Percentiles rank a stretch among this genome's conserved stretches.
These are phyloP conservation scores for Apiotrichum mycotoxinovorans DNA, from an alignment of 1,284 basidiomycete genomes.

Conservation along the genomic window DNA sequence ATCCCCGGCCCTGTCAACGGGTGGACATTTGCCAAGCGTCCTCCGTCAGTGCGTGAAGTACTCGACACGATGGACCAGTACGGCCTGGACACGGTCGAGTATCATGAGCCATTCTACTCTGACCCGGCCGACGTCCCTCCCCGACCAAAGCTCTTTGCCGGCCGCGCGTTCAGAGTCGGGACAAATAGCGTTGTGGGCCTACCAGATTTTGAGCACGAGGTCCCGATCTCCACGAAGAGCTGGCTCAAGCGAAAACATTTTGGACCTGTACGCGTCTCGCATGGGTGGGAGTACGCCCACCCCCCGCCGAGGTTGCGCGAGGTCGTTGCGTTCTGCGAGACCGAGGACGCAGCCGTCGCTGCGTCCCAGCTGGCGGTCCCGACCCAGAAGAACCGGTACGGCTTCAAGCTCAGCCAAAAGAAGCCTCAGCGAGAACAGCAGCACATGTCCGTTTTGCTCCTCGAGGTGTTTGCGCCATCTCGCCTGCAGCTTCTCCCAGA, in stretches of 20 bases:
- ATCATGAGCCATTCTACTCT: slow-evolving; percentile 75
- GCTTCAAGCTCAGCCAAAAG: slow-evolving; percentile 60
- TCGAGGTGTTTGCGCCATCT: slow-evolving; percentile 68
- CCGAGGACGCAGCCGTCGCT: slow-evolving; percentile 28
- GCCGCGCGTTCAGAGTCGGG: slow-evolving; percentile 67
- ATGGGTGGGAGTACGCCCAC: slow-evolving; percentile 74
- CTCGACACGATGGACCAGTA: slow-evolving; percentile 56
- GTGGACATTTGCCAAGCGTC: slow-evolving; percentile 57
- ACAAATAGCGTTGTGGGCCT: slow-evolving; percentile 48
- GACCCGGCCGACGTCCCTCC: slow-evolving; percentile 67
- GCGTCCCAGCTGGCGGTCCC: slow-evolving; percentile 65
- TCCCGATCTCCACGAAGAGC: background rate
- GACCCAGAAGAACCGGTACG: slow-evolving; percentile 69
- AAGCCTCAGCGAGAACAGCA: slow-evolving; percentile 60
- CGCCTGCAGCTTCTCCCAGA: slow-evolving; percentile 65
- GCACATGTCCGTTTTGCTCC: slow-evolving; percentile 72
- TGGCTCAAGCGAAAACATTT: slow-evolving; percentile 35
- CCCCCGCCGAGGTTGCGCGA: slow-evolving; percentile 58
- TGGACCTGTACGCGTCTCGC: slow-evolving; percentile 4
- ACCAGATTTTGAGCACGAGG: slow-evolving; percentile 30
- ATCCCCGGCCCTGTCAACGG: slow-evolving; percentile 6
- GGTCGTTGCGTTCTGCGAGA: slow-evolving; percentile 56
- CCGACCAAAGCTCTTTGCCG: slow-evolving; percentile 71
- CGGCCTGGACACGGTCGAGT: slow-evolving; percentile 62
- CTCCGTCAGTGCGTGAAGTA: slow-evolving; percentile 58